These are phyloP conservation scores for Conticribra weissflogii DNA, from an alignment of 108 stramenopile genomes.

Conservation along the genomic window DNA sequence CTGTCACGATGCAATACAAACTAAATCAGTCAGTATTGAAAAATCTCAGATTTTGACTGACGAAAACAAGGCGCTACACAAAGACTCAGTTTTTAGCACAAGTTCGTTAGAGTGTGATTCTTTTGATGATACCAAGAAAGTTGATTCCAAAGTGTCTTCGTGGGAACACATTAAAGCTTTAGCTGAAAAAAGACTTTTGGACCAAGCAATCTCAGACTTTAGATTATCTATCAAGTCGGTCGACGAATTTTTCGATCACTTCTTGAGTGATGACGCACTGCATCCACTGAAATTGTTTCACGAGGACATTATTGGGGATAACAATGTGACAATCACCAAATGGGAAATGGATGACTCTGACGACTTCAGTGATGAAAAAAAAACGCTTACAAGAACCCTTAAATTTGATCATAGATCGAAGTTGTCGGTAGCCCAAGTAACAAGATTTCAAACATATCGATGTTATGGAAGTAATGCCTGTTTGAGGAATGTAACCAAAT, in stretches of 20 bases:
- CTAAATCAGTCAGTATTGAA: no score
- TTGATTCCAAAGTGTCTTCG: neutral
- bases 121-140: neutral
- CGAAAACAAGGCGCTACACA: neutral
- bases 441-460: conserved; percentile 38
- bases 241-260: conserved; percentile 31
- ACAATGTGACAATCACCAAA: conserved; percentile 31
- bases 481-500: conserved; percentile 32
- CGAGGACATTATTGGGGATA: conserved; percentile 53
- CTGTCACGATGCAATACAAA: no score
- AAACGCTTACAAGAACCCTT: conserved; percentile 21
- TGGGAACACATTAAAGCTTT: neutral
- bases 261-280: conserved; percentile 22
- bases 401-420: conserved; percentile 30
- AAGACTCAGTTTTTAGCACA: neutral
- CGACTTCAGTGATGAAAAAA: conserved; percentile 12
- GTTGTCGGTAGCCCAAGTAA: conserved; percentile 26
- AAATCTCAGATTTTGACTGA: neutral
- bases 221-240: conserved; percentile 22
- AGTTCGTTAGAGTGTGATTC: neutral
- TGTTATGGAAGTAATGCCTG: conserved; percentile 26
- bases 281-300: conserved; percentile 28
- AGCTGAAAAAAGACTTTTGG: neutral
- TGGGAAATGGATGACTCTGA: conserved; percentile 27
- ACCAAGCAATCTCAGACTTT: conserved; percentile 19